A percentile compares a stretch with the other conserved stretches of the same genome.
These are phyloP conservation scores for Nigrospora osmanthi DNA, from an alignment of 2,329 filamentous ascomycete species.

Conservation along the genomic window DNA sequence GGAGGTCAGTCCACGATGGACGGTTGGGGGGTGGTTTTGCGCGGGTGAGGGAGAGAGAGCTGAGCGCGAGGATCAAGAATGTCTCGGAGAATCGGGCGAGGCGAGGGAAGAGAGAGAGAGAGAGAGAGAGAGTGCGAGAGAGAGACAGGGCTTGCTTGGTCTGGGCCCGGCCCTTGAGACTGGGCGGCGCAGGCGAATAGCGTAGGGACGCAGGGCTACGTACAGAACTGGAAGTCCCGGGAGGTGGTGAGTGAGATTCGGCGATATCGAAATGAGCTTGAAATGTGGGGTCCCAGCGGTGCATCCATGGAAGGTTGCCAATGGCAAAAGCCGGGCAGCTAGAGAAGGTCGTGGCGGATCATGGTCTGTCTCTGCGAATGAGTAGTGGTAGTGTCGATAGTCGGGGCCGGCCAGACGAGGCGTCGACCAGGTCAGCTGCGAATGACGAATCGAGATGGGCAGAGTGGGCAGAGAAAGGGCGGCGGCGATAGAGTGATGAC, in stretches of 20 bases:
- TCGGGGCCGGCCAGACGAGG: background rate
- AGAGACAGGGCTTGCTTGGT: background rate
- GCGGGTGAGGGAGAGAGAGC: background rate
- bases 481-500: no score
- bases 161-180: background rate
- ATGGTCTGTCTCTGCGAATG: background rate
- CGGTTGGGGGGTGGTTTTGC: background rate
- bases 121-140: background rate
- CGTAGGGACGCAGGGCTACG: background rate
- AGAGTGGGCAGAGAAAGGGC: background rate
- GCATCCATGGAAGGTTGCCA: background rate
- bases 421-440: background rate
- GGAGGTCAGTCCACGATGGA: background rate
- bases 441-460: background rate
- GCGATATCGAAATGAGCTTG: conserved; percentile 1
- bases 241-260: background rate
- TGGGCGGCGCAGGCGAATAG: background rate
- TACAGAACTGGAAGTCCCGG: background rate
- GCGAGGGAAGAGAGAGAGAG: background rate
- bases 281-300: background rate
- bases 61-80: background rate
- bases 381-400: background rate
- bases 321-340: no score
- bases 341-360: background rate
- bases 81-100: background rate